phyloP scores from a whole-genome alignment of 1,284 basidiomycete genomes.

The Ustilago hordei region DNA sequence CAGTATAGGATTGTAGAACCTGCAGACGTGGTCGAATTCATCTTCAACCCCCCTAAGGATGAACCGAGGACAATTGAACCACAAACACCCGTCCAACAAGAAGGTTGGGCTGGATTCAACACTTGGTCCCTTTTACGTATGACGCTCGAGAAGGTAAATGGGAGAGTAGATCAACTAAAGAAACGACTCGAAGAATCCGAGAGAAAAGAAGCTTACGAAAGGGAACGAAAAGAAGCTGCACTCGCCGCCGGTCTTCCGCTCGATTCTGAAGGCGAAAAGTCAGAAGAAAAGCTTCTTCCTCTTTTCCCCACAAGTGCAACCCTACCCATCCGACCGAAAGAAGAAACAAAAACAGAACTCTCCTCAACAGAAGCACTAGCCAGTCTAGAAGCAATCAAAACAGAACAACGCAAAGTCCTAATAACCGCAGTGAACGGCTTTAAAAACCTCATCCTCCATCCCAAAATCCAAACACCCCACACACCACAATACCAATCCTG shows the following conservation, averaged over 20 bases:
- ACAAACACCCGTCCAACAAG: neutral
- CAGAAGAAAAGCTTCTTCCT: constrained; percentile 17
- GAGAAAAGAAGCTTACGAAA: constrained; percentile 48
- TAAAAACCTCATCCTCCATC: constrained; percentile 26
- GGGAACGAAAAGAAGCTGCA: constrained; percentile 48
- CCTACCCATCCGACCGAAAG: constrained; percentile 29
- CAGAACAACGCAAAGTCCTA: constrained; percentile 67
- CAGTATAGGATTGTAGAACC: constrained; percentile 98
- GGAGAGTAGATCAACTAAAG: constrained; percentile 65
- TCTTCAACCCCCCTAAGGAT: constrained; percentile 74
- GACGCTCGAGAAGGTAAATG: constrained; percentile 68
- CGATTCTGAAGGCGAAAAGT: constrained; percentile 6
- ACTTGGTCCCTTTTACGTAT: constrained; percentile 61
- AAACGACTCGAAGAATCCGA: constrained; percentile 54
- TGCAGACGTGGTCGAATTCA: constrained; percentile 87
- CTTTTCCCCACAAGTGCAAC: constrained; percentile 52
- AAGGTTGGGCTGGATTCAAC: constrained; percentile 64
- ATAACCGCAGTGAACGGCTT: constrained; percentile 52
- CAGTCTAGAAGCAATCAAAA: constrained; percentile 59
- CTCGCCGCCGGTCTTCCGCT: constrained; percentile 40
- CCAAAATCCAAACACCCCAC: neutral
- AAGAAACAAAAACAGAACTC: constrained; percentile 21
- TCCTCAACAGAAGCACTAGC: constrained; percentile 47
- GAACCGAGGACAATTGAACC: constrained; percentile 16
- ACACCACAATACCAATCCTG: constrained; percentile 52